Percentiles rank a stretch among this genome's conserved stretches.
These are phyloP conservation scores for Podospora fimiseda DNA, from an alignment of 495 filamentous ascomycete species.

Conservation along the genomic window DNA sequence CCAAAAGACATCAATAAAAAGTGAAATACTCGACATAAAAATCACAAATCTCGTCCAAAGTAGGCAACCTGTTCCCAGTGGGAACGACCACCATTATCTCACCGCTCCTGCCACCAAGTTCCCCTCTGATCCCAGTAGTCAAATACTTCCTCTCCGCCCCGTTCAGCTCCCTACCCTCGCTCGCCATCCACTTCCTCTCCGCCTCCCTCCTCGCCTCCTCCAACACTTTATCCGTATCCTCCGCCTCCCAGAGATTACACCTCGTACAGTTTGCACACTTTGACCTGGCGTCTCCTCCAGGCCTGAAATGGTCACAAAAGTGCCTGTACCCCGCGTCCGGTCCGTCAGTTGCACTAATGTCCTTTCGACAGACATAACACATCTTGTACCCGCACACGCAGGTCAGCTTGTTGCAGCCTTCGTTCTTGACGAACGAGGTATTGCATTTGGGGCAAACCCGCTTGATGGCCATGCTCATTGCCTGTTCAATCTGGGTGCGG, in stretches of 20 bases:
- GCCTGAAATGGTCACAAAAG: constrained; percentile 95
- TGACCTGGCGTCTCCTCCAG: constrained; percentile 54
- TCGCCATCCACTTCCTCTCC: constrained; percentile 72
- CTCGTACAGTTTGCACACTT: constrained; percentile 49
- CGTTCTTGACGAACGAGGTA: constrained; percentile 82
- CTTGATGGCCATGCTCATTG: constrained; percentile 89
- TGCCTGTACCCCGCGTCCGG: constrained; percentile 68
- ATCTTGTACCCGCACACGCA: constrained; percentile 97
- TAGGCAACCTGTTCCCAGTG: too few relatives aligned
- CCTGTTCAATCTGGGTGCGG: constrained; percentile 80
- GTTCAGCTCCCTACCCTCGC: constrained; percentile 49
- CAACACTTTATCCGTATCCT: constrained; percentile 77
- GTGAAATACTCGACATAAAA: constrained; percentile 37
- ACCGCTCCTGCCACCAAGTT: constrained; percentile 17
- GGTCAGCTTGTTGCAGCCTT: constrained; percentile 95
- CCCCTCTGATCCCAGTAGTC: constrained; percentile 33
- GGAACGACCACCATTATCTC: too few relatives aligned
- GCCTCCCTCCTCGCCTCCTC: constrained; percentile 69
- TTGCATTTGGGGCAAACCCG: constrained; percentile 88
- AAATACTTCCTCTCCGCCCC: constrained; percentile 44
- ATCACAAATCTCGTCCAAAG: constrained; percentile 40
- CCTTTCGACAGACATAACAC: constrained; percentile 83
- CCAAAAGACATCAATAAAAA: constrained; percentile 20
- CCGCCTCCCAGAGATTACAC: constrained; percentile 84
- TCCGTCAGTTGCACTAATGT: constrained; percentile 47